phyloP scores from a whole-genome alignment of 208 protist genomes.

The Tritrichomonas musculus region DNA sequence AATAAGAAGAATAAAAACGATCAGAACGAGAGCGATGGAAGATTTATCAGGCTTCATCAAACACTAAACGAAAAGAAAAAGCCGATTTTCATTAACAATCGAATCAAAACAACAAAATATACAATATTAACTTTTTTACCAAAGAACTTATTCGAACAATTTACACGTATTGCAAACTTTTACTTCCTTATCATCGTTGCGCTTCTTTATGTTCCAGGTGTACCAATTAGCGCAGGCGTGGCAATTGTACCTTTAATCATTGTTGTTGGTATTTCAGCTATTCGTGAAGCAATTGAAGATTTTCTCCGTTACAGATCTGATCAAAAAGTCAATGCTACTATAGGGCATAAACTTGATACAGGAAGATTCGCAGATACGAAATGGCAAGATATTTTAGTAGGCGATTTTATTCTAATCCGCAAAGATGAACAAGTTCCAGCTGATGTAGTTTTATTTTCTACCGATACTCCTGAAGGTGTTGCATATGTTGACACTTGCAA shows the following conservation, averaged over 20 bases:
- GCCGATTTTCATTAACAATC: slow-evolving; percentile 38
- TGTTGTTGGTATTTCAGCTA: not conserved
- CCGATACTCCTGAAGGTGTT: slow-evolving; percentile 28
- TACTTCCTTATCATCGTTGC: slow-evolving; percentile 36
- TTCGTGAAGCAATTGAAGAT: slow-evolving; percentile 40
- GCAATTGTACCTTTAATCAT: not conserved
- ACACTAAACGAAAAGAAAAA: not conserved
- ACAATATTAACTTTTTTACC: slow-evolving; percentile 50
- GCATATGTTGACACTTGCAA: slow-evolving; percentile 42
- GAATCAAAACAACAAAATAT: slow-evolving; percentile 48
- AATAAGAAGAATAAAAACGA: too few relatives aligned
- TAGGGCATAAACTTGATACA: not conserved
- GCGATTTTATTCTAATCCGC: slow-evolving; percentile 52
- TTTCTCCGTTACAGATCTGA: not conserved
- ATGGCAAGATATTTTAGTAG: slow-evolving; percentile 57
- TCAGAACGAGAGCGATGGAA: too few relatives aligned
- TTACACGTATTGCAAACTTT: slow-evolving; percentile 27
- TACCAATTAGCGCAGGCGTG: not conserved
- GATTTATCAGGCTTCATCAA: not conserved
- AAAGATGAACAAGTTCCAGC: slow-evolving; percentile 34
- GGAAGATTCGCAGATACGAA: slow-evolving; percentile 44
- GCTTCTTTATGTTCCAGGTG: not conserved
- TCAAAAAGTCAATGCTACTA: not conserved
- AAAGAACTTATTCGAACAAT: slow-evolving; percentile 42
- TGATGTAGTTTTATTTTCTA: slow-evolving; percentile 32